These are phyloP conservation scores for Powellomyces hirtus DNA, from an alignment of 192 early-diverging fungal genomes.

Conservation along the genomic window DNA sequence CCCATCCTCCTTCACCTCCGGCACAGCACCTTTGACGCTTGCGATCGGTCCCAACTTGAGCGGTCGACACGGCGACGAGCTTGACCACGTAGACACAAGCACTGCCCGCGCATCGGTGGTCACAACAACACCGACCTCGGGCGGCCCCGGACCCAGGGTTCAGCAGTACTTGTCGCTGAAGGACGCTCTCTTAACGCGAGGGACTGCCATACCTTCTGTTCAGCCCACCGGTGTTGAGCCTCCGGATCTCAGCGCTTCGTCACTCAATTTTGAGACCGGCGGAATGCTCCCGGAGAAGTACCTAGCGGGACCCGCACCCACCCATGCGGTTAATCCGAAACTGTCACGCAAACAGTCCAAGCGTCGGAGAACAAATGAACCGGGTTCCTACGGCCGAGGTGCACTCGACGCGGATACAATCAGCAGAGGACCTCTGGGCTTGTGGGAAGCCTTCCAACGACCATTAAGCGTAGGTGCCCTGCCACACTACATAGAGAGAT, in stretches of 20 bases:
- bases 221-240: conserved; percentile 13
- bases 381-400: neutral
- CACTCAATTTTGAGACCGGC: conserved; percentile 23
- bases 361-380: neutral
- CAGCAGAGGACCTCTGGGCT: neutral
- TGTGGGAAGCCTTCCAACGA: conserved; percentile 10
- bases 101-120: too few relatives aligned
- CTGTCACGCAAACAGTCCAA: neutral
- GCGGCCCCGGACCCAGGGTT: too few relatives aligned
- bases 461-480: conserved; percentile 14
- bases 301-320: conserved; percentile 6
- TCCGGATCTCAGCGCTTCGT: conserved; percentile 24
- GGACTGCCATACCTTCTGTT: conserved; percentile 1
- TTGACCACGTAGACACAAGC: too few relatives aligned
- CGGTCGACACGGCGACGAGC: too few relatives aligned
- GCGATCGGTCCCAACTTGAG: too few relatives aligned
- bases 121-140: too few relatives aligned
- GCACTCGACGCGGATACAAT: neutral
- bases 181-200: neutral
- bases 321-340: neutral
- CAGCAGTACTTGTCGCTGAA: neutral
- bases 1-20: too few relatives aligned
- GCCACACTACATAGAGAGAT: too few relatives aligned
- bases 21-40: too few relatives aligned
- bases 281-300: conserved; percentile 19